Evolutionary conservation across 2,329 filamentous ascomycete species (phyloP), one percentile per base, ranked within the genome.

Genomic region (Penicillium psychrosexuale): DNA sequence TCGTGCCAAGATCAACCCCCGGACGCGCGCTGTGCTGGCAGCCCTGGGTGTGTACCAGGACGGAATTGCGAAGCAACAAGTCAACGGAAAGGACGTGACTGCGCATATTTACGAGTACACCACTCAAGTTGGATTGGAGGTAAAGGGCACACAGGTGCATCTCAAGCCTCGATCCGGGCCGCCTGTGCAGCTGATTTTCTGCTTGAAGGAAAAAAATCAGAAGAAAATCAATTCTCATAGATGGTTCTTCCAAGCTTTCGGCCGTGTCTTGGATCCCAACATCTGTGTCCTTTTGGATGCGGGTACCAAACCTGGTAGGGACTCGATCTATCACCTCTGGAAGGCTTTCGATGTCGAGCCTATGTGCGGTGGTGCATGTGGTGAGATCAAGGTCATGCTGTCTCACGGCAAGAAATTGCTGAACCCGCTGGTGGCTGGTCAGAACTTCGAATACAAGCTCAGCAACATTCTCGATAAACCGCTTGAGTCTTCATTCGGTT

Each of bases 381-480:
- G 94, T 75, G 94, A 99, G 74, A 99, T 99, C 80, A 97, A 99
- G 76, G 93, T 93, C 62, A 97, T 97, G 92, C 80, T 97, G 77
- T 85, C 84, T 3, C 85, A 83, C 55, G 92, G 93, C 61, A 93
- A 89, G 74, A 91, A 95, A 66, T 82, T 99, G 34, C 72, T 97
- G 62, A 99, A 97, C 68, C 94, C 94, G 0, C 82, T 99, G 5
- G 90, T 99, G 22, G 94, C 94, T 2, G 92, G 92, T 0, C 94
- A 99, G 69, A 99, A 99, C 70, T 99, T 99, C 66, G 94, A 99
- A 78, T 99, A 99, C 82, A 99, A 99, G 82, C 96, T 99, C 89
- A 96, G 91, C 73, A 99, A 99, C 69, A 99, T 99, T 69, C 82
- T 99, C 42, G 94, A 99, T 74, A 99, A 99, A 77, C 94, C 94